Conservation (phyloP, 2,329 filamentous ascomycete genomes). For the Colletotrichum karsti region DNA sequence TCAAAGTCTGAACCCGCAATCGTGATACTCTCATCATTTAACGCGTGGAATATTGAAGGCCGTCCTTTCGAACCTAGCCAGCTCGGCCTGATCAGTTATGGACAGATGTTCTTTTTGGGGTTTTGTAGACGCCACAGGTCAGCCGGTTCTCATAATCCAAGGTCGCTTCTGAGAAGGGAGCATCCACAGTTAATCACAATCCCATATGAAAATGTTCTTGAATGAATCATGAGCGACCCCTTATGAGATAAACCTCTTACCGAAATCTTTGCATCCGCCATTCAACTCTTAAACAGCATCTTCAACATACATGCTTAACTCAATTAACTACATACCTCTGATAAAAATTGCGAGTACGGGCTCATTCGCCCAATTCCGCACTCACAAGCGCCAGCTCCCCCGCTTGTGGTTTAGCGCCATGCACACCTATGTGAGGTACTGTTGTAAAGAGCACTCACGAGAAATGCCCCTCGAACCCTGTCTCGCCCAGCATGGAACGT, state of each 20-base stretch:
- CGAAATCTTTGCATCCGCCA: too few relatives aligned
- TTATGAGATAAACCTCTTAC: too few relatives aligned
- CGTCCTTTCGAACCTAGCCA: background rate
- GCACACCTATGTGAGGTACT: background rate
- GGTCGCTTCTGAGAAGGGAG: too few relatives aligned
- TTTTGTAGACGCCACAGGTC: background rate
- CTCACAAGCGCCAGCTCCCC: background rate
- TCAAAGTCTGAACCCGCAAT: conserved; percentile 11
- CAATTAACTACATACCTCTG: too few relatives aligned
- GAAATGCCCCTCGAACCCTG: background rate
- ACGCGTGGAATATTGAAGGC: background rate
- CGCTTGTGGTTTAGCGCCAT: background rate
- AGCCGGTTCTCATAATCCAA: background rate
- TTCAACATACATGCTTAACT: background rate
- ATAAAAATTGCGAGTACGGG: too few relatives aligned
- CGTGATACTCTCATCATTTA: background rate
- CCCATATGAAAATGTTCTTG: too few relatives aligned
- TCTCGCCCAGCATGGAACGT: background rate
- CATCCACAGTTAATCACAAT: too few relatives aligned
- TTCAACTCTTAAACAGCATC: too few relatives aligned
- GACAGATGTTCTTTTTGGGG: background rate
- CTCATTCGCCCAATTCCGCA: conserved; percentile 8
- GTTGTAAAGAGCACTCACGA: background rate
- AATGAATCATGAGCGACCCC: too few relatives aligned
- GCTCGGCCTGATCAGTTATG: background rate